Evolutionary conservation across 176 grass and related monocot genomes (phyloP), one percentile per base, ranked within the genome.

Genomic region (Phyllostachys edulis): DNA sequence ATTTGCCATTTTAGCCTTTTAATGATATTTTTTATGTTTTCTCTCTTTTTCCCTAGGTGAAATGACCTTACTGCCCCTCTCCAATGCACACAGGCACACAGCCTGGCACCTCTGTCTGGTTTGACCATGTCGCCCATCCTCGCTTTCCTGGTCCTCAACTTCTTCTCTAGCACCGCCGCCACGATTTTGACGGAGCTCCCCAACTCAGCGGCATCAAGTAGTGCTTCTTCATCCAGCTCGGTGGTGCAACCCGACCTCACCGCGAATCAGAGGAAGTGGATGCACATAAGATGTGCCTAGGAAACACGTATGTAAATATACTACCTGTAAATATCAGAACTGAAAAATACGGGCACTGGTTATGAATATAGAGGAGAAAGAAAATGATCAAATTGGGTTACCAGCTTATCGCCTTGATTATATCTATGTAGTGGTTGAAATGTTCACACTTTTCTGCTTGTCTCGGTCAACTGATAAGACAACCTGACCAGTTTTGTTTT

Each of bases 61-160:
- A n/a, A n/a, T n/a, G n/a, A n/a, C n/a, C n/a, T n/a, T n/a, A n/a
- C n/a, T n/a, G n/a, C n/a, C n/a, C n/a, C n/a, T n/a, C n/a, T n/a
- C n/a, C n/a, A n/a, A n/a, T n/a, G n/a, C n/a, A n/a, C n/a, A n/a
- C n/a, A n/a, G n/a, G n/a, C n/a, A n/a, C n/a, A n/a, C n/a, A n/a
- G n/a, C n/a, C n/a, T n/a, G n/a, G n/a, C n/a, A n/a, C n/a, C n/a
- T n/a, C n/a, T n/a, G n/a, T n/a, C n/a, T n/a, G n/a, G n/a, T n/a
- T n/a, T n/a, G n/a, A n/a, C n/a, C n/a, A n/a, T 99, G n/a, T 99
- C 96, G 37, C 96, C 96, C 63, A 96, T 99, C 77, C 81, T 99
- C 40, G 96, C 96, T 3, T 99, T 99, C 88, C 29, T 99, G 20
- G 96, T 90, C 83, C 96, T 99, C 76, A 93, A 96, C 82, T 87